A percentile compares a stretch with the other conserved stretches of the same genome.
phyloP scores from a whole-genome alignment of 2,329 filamentous ascomycete genomes.

The Fusarium buxicola region DNA sequence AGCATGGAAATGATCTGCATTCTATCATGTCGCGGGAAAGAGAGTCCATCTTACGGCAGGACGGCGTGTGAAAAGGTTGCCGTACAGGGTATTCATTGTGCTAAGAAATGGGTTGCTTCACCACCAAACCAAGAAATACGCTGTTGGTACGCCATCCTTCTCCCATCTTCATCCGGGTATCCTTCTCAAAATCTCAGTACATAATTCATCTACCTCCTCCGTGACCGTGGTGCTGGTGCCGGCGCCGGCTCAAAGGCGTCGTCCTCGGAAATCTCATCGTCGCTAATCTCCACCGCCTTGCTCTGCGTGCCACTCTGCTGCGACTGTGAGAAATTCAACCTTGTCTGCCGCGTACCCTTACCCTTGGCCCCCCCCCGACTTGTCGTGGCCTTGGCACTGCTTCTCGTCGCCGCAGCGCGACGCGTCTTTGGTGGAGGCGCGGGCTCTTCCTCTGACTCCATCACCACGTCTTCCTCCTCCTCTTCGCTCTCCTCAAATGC shows the following conservation, averaged over 20 bases:
- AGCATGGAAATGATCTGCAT: too few species aligned
- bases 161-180: slow-evolving; percentile 17
- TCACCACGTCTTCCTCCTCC: slow-evolving; percentile 63
- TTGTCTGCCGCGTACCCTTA: slow-evolving; percentile 49
- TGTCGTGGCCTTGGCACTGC: slow-evolving; percentile 25
- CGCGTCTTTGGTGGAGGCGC: slow-evolving; percentile 50
- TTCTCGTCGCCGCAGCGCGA: slow-evolving; percentile 39
- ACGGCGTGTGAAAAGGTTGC: too few species aligned
- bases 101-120: too few species aligned
- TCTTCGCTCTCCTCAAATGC: slow-evolving; percentile 51
- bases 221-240: slow-evolving; percentile 47
- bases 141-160: too few species aligned
- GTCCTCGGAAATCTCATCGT: slow-evolving; percentile 73
- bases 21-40: too few species aligned
- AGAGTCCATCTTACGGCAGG: too few species aligned
- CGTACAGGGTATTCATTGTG: too few species aligned
- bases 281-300: slow-evolving; percentile 69
- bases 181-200: background rate
- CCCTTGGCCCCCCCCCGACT: slow-evolving; percentile 30
- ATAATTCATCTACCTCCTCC: slow-evolving; percentile 43
- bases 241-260: slow-evolving; percentile 68
- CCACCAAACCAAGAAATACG: too few species aligned
- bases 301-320: slow-evolving; percentile 57
- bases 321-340: slow-evolving; percentile 51
- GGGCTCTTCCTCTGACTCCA: slow-evolving; percentile 64